A percentile compares a stretch with the other conserved stretches of the same genome.
Evolutionary conservation across 1,139 yeast genomes (phyloP).

Genomic region (Protomyces gravidus): DNA sequence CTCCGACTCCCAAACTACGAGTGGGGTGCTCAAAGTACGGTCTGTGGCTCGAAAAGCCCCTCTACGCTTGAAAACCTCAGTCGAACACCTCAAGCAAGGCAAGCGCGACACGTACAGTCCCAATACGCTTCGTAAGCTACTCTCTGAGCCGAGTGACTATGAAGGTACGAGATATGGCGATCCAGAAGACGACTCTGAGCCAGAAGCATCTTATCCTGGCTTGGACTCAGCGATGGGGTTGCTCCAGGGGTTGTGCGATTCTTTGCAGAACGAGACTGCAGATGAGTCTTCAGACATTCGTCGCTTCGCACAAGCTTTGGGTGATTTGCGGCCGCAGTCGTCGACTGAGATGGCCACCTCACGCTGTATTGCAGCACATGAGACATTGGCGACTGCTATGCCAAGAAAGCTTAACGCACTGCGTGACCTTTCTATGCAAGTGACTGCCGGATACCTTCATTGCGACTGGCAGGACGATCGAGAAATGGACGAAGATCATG

Average conservation of each 20-base stretch:
- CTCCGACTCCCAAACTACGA: background rate
- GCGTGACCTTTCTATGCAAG: background rate
- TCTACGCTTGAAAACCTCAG: background rate
- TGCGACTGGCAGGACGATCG: background rate
- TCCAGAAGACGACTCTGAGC: background rate
- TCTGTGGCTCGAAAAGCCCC: background rate
- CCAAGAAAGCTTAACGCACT: background rate
- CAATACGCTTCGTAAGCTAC: background rate
- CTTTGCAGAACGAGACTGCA: background rate
- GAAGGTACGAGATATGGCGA: background rate
- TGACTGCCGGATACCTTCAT: background rate
- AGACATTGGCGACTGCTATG: background rate
- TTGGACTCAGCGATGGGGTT: background rate
- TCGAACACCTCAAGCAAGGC: background rate
- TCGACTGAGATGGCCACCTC: background rate
- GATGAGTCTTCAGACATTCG: background rate
- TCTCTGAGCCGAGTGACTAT: background rate
- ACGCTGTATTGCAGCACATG: background rate
- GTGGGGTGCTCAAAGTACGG: background rate
- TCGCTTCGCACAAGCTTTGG: background rate
- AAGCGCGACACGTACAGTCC: conserved; percentile 1
- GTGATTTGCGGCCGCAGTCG: background rate
- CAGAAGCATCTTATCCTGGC: background rate
- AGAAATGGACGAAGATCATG: background rate
- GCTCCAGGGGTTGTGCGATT: background rate